Evolutionary conservation across 306 rosid species (phyloP), one percentile per base, ranked within the genome.

Genomic region (Ochetophila trinervis): DNA sequence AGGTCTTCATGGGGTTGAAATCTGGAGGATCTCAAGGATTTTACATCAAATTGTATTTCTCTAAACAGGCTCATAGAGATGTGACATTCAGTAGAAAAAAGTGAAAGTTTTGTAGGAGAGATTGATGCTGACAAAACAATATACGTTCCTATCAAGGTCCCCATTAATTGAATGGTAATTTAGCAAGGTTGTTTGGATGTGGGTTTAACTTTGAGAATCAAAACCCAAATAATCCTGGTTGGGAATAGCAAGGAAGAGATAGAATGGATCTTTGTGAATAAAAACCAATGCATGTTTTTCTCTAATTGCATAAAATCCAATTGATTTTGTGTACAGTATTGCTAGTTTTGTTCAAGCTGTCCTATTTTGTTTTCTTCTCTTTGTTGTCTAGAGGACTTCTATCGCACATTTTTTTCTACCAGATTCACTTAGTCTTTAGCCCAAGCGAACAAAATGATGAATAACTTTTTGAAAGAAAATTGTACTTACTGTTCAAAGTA

Each of bases 121-220:
- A 53, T 62, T 35, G 74, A 75, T 48, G 66, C 4, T 62, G 67
- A 35, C 61, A 16, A 36, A 62, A 23, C 73, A 57, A 7, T 18
- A 60, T 13, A 34, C 1, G 54, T 62, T 17, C 53, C 30, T 62
- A 24, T 75, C 70, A 32, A 20, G 36, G 52, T 51, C n/a, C 59
- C 58, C 27, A 6, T 53, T 6, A 27, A 15, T 40, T 36, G 14
- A 10, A 60, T 15, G 49, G 20, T n/a, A 18, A n/a, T n/a, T n/a
- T n/a, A 49, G 23, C 47, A n/a, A 5, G n/a, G 5, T 74, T 74
- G 40, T 53, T 53, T 53, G 56, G 72, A 9, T 57, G 71, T 48
- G 60, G 44, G 10, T 73, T 65, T 35, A 44, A 42, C 27, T 15
- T 60, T 62, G 63, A 62, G 44, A 34, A 63, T 16, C 35, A n/a